Evolutionary conservation across 805 yeast species (phyloP).

Genomic region (Lipomyces chichibuensis): DNA sequence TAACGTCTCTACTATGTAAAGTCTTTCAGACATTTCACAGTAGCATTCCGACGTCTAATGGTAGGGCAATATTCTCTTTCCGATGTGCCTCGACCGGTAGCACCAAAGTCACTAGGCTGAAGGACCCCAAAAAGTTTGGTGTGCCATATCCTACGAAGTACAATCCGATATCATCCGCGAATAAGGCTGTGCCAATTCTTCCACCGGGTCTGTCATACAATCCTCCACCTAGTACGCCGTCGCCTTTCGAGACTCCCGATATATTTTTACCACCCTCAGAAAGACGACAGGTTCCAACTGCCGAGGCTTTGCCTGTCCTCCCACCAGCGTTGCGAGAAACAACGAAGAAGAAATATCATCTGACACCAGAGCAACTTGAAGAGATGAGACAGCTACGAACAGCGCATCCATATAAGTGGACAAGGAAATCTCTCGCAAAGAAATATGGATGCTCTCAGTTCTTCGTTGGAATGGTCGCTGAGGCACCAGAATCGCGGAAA

Average conservation of each 20-base stretch:
- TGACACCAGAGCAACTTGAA: conserved; percentile 59
- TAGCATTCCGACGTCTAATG: not conserved
- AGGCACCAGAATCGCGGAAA: conserved; percentile 47
- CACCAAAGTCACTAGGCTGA: conserved; percentile 15
- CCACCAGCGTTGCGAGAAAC: conserved; percentile 47
- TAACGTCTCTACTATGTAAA: not conserved
- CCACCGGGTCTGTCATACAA: conserved; percentile 63
- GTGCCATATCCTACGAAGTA: conserved; percentile 56
- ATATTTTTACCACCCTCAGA: conserved; percentile 67
- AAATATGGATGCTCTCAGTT: conserved; percentile 57
- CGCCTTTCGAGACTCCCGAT: conserved; percentile 62
- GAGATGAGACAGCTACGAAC: conserved; percentile 61
- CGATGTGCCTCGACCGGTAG: conserved; percentile 10
- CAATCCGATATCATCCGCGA: conserved; percentile 66
- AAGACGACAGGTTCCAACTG: conserved; percentile 44
- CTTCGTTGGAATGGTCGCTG: conserved; percentile 60
- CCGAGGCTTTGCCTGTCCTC: conserved; percentile 22
- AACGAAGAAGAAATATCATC: conserved; percentile 53
- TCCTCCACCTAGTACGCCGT: conserved; percentile 68
- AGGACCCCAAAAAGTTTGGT: conserved; percentile 18
- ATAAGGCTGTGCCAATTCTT: conserved; percentile 60
- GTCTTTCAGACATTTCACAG: not conserved
- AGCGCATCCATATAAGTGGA: conserved; percentile 63
- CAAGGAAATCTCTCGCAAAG: conserved; percentile 63
- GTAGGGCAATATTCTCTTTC: not conserved